These are phyloP conservation scores for Pythium apleroticum DNA, from an alignment of 352 stramenopile genomes.

Conservation along the genomic window DNA sequence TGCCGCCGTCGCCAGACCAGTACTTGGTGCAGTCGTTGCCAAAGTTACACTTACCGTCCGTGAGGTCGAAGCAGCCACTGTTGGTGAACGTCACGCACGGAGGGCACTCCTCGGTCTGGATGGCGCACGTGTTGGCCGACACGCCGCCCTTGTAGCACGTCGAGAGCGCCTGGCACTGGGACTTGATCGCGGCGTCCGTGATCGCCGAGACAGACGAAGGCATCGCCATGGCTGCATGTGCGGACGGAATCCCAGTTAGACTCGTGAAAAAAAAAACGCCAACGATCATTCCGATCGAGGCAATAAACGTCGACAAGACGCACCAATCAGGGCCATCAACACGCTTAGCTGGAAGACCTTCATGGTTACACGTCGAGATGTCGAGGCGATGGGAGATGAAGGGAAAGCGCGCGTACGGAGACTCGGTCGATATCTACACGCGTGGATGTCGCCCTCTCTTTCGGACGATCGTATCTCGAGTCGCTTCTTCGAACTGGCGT, in stretches of 20 bases:
- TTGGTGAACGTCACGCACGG: constrained; percentile 36
- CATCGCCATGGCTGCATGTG: constrained; percentile 10
- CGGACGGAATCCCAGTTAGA: neutral
- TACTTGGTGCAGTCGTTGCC: constrained; percentile 32
- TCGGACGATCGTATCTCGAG: neutral
- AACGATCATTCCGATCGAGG: neutral
- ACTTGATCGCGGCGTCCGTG: constrained; percentile 11
- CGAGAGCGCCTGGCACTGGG: constrained; percentile 23
- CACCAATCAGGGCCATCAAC: constrained; percentile 14
- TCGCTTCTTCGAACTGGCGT: constrained; percentile 3
- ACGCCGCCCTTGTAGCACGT: constrained; percentile 35
- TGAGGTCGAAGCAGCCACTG: constrained; percentile 30
- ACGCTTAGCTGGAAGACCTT: constrained; percentile 19
- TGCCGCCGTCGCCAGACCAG: neutral
- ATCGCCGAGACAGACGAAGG: neutral
- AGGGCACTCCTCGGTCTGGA: constrained; percentile 31
- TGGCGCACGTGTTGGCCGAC: constrained; percentile 21
- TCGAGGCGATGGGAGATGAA: neutral
- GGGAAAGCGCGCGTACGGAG: neutral
- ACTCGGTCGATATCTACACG: neutral
- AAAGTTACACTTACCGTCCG: constrained; percentile 29
- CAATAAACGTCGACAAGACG: constrained; percentile 9
- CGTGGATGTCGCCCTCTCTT: no score
- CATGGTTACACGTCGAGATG: constrained; percentile 4
- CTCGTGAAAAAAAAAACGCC: neutral